Evolutionary conservation across 306 rosid species (phyloP), one percentile per base, ranked within the genome.

Genomic region (Acacia crassicarpa): DNA sequence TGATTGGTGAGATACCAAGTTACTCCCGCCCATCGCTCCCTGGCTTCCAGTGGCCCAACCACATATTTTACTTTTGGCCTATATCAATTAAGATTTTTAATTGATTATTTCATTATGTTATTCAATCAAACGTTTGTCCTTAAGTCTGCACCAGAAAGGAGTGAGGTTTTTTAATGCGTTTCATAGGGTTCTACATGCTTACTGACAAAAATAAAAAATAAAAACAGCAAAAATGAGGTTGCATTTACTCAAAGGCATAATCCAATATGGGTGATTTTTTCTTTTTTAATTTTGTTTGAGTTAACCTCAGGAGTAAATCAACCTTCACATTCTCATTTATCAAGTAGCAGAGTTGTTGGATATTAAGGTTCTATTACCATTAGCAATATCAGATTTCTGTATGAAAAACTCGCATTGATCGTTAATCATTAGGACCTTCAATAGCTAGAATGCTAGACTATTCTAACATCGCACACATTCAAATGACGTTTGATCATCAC

Each of bases 1-100:
- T 32, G 86, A 53, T 73, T 85, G 30, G 65, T 69, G 63, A 74
- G 53, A 68, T 67, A 40, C 68, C 41, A 32, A 51, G 89, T 77
- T 80, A 45, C 13, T 32, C 72, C 44, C 17, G 53, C 67, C 74
- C 35, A 67, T 74, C 54, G 73, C 76, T 82, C 58, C 65, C 23
- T 69, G 20, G 40, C 38, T 62, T 8, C 40, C 16, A 20, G 61
- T 8, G 27, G 30, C 63, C 38, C 1, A 27, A 53, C 61, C 33
- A 15, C 40, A 59, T 43, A 27, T 19, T 49, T 20, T 44, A 62
- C 6, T 59, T 49, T 63, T 65, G 56, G 74, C 74, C 48, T 19
- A 8, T 30, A 68, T 58, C 68, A 59, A 14, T 58, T 67, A 8
- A 79, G 48, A 61, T 83, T n/a, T 69, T 35, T 12, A 22, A 17